These are phyloP conservation scores for Sphagnum contortum DNA, from an alignment of 225 moss, liverwort and hornwort genomes.

Conservation along the genomic window DNA sequence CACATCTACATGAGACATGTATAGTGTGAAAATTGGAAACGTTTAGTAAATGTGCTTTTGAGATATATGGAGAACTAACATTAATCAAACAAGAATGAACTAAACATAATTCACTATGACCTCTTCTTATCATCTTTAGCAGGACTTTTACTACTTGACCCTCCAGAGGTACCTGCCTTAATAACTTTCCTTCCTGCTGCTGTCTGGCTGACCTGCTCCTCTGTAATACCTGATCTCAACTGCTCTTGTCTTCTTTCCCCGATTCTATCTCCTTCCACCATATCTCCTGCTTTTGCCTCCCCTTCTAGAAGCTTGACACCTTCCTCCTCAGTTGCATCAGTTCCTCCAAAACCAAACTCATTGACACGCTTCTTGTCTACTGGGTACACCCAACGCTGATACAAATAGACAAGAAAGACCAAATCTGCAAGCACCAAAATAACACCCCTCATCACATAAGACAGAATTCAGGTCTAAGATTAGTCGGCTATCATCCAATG, in stretches of 20 bases:
- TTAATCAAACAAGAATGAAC: slow-evolving; percentile 16
- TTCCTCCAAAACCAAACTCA: slow-evolving; percentile 92
- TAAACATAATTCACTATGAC: slow-evolving; percentile 20
- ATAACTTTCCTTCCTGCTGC: slow-evolving; percentile 39
- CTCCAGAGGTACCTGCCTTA: slow-evolving; percentile 12
- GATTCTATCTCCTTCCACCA: slow-evolving; percentile 20
- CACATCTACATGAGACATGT: no score
- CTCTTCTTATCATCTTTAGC: slow-evolving; percentile 35
- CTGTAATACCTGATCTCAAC: slow-evolving; percentile 31
- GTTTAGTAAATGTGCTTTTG: no score
- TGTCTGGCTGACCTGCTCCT: slow-evolving; percentile 47
- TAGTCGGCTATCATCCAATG: no score
- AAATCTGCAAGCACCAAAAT: slow-evolving; percentile 44
- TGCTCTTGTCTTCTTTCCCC: slow-evolving; percentile 37
- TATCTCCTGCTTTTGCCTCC: slow-evolving; percentile 7
- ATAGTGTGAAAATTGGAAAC: no score
- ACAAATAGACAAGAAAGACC: slow-evolving; percentile 75
- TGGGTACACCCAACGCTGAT: slow-evolving; percentile 90
- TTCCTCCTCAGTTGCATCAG: slow-evolving; percentile 34
- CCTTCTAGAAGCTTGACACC: slow-evolving; percentile 29
- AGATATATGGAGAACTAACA: no score
- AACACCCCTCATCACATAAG: background rate
- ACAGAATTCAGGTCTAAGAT: no score
- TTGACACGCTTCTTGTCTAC: slow-evolving; percentile 89
- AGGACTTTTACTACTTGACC: slow-evolving; percentile 8